Percentiles rank a stretch among this genome's conserved stretches.
These are phyloP conservation scores for Akanthomyces lecanii DNA, from an alignment of 2,329 filamentous ascomycete species.

Conservation along the genomic window DNA sequence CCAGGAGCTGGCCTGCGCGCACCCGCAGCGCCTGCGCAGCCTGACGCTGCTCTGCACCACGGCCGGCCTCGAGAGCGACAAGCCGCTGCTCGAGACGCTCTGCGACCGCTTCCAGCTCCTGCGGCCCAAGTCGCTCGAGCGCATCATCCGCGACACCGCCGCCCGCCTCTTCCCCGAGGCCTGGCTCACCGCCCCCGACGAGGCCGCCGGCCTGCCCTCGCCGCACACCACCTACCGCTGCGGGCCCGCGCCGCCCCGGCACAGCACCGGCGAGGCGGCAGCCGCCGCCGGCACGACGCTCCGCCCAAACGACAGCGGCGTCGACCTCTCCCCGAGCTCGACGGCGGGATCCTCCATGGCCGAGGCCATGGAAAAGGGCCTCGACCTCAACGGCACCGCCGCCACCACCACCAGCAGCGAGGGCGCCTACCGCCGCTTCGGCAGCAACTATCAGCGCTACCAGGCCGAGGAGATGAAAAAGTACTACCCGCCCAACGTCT, in stretches of 20 bases:
- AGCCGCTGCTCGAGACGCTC: constrained; percentile 62
- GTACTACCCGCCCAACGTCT: constrained; percentile 55
- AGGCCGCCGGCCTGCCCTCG: constrained; percentile 44
- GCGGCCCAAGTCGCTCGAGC: constrained; percentile 67
- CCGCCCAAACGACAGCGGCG: constrained; percentile 6
- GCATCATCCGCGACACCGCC: constrained; percentile 60
- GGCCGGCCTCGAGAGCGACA: constrained; percentile 56
- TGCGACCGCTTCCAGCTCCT: constrained; percentile 51
- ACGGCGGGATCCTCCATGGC: neutral
- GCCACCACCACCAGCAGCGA: neutral
- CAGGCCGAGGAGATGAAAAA: constrained; percentile 76
- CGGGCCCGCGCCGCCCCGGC: constrained; percentile 24
- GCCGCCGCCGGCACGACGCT: neutral
- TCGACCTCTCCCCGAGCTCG: neutral
- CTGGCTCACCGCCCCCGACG: constrained; percentile 61
- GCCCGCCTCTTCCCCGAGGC: constrained; percentile 59
- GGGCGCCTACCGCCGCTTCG: constrained; percentile 52
- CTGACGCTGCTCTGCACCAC: constrained; percentile 61
- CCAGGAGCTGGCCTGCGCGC: constrained; percentile 66
- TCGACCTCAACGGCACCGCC: neutral
- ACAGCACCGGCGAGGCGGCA: neutral
- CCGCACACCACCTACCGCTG: constrained; percentile 37
- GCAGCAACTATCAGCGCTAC: constrained; percentile 76
- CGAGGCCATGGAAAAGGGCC: constrained; percentile 5
- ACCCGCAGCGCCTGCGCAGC: constrained; percentile 49